Percentiles rank a stretch among this genome's conserved stretches.
Evolutionary conservation across 441 rosid species (phyloP).

Genomic region (Lepidium campestre): DNA sequence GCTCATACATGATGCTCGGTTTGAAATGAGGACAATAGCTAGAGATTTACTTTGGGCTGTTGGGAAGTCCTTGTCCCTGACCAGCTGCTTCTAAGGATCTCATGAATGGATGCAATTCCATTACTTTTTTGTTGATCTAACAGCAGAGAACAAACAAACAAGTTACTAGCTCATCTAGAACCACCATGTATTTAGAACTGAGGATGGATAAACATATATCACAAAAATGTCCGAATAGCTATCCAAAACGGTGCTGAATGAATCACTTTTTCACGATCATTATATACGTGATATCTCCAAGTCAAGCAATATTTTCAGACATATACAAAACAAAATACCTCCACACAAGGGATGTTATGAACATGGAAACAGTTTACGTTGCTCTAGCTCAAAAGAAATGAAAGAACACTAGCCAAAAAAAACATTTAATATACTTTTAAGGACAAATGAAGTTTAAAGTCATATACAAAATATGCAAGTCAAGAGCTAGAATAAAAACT

Average conservation of each 20-base stretch:
- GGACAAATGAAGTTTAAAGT: background rate
- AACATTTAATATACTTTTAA: background rate
- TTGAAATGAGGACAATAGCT: conserved; percentile 9
- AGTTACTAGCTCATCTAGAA: background rate
- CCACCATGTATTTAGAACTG: background rate
- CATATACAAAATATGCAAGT: background rate
- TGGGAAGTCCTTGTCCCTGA: conserved; percentile 42
- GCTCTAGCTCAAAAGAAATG: conserved; percentile 7
- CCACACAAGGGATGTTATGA: background rate
- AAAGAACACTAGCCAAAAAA: conserved; percentile 3
- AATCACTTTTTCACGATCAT: background rate
- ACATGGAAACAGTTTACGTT: background rate
- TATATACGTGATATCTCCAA: background rate
- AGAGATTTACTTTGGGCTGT: conserved; percentile 48
- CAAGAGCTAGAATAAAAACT: background rate
- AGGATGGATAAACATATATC: background rate
- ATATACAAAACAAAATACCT: background rate
- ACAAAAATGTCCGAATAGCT: background rate
- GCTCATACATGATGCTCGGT: background rate
- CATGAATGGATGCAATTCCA: conserved; percentile 47
- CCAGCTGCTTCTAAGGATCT: conserved; percentile 45
- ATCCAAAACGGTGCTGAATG: background rate
- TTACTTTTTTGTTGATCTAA: conserved; percentile 57
- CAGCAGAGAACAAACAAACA: conserved; percentile 22
- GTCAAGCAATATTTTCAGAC: background rate